These are phyloP conservation scores for Diaporthe sp. DNA, from an alignment of 2,329 filamentous ascomycete species.

Conservation along the genomic window DNA sequence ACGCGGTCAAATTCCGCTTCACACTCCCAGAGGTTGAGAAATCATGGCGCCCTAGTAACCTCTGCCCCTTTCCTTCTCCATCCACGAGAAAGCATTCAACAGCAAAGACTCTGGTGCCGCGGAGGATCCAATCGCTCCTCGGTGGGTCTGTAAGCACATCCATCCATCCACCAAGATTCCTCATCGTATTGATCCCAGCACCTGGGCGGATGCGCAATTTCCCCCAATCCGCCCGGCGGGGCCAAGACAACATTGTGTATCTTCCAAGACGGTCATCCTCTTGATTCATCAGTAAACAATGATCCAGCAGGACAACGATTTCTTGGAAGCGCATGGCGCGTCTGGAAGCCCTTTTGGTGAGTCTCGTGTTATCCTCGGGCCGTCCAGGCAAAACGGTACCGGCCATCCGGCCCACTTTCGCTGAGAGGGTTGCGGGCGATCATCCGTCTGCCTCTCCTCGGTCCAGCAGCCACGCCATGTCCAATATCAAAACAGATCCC, in stretches of 20 bases:
- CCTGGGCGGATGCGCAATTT: slow-evolving; percentile 27
- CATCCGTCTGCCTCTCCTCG: not conserved
- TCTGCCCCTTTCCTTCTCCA: not conserved
- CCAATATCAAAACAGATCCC: not conserved
- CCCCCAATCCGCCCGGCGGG: slow-evolving; percentile 19
- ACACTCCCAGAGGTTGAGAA: not conserved
- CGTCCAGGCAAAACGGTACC: not conserved
- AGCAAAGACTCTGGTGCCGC: not conserved
- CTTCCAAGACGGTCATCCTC: not conserved
- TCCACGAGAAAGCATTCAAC: not conserved
- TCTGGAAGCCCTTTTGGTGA: no score
- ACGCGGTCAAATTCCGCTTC: not conserved
- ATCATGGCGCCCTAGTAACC: not conserved
- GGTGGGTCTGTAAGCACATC: slow-evolving; percentile 10
- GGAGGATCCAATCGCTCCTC: slow-evolving; percentile 15
- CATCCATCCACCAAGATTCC: slow-evolving; percentile 21
- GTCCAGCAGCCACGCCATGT: not conserved
- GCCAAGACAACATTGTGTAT: slow-evolving; percentile 6
- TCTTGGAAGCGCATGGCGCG: not conserved
- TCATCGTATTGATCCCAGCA: slow-evolving; percentile 24
- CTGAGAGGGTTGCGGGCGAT: not conserved
- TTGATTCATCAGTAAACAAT: not conserved
- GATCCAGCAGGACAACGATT: not conserved
- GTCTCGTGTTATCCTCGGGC: not conserved
- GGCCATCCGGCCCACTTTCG: not conserved